A percentile compares a stretch with the other conserved stretches of the same genome.
Conservation (phyloP, 331 rosid genomes). For the Acacia pycnantha region DNA sequence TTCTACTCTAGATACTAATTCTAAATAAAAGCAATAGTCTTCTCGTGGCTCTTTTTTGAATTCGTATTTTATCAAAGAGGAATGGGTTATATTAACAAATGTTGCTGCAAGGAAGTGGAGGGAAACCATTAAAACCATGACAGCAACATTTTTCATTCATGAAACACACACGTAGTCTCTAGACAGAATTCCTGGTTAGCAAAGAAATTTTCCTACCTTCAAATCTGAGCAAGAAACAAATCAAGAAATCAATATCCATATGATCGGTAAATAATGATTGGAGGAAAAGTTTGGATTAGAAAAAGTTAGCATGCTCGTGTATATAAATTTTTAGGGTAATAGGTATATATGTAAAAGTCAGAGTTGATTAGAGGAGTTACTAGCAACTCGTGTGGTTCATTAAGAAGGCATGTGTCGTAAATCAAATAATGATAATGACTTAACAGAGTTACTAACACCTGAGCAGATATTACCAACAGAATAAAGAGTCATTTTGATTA, state of each 20-base stretch:
- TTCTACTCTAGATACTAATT: neutral
- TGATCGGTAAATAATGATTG: neutral
- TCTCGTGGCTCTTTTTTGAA: neutral
- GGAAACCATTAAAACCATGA: neutral
- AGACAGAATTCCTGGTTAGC: neutral
- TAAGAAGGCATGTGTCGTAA: too few relatives aligned
- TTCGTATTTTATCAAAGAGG: neutral
- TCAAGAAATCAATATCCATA: neutral
- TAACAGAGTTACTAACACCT: too few relatives aligned
- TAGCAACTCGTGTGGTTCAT: too few relatives aligned
- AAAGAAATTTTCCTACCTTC: neutral
- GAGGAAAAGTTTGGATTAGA: neutral
- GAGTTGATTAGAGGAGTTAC: too few relatives aligned
- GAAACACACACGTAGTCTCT: neutral
- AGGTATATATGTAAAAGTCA: too few relatives aligned
- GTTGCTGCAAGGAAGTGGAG: neutral
- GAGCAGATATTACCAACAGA: too few relatives aligned
- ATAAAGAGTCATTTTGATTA: too few relatives aligned
- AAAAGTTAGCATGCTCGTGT: neutral
- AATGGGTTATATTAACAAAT: neutral
- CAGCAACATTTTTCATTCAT: neutral
- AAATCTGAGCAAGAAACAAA: neutral
- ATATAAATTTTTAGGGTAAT: neutral
- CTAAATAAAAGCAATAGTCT: slow-evolving; percentile 2
- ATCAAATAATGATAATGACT: too few relatives aligned